phyloP scores from a whole-genome alignment of 495 filamentous ascomycete species.

The Aspergillus ostianus region DNA sequence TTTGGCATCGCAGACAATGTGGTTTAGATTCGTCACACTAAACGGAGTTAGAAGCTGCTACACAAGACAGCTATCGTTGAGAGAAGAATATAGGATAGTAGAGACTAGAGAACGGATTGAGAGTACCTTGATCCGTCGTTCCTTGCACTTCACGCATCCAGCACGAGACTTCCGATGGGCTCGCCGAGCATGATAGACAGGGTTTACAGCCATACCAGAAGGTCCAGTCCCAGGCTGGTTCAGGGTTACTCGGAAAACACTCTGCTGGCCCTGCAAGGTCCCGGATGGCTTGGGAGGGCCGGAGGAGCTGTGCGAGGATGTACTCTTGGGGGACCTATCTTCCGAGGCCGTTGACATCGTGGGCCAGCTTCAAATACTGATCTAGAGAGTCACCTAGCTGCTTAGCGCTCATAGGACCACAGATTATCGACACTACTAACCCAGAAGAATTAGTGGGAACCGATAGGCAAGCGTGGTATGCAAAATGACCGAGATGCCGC shows the following conservation, averaged over 20 bases:
- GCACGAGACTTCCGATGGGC: constrained; percentile 44
- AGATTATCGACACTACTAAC: not conserved
- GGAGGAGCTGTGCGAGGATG: not conserved
- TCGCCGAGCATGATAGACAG: constrained; percentile 32
- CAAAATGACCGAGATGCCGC: not conserved
- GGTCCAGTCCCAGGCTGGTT: constrained; percentile 11
- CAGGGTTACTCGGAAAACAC: constrained; percentile 27
- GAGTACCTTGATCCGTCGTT: constrained; percentile 46
- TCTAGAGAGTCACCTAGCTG: not conserved
- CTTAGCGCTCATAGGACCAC: not conserved
- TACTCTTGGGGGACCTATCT: constrained; percentile 4
- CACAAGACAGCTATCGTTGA: not conserved
- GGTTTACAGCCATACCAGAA: constrained; percentile 9
- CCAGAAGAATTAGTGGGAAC: not conserved
- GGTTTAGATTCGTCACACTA: constrained; percentile 52
- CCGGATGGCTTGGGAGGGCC: constrained; percentile 5
- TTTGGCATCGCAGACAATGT: constrained; percentile 41
- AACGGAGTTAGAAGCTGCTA: not conserved
- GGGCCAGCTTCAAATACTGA: not conserved
- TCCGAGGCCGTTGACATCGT: not conserved
- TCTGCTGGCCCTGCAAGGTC: constrained; percentile 27
- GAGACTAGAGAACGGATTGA: too few species aligned
- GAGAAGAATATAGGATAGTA: not conserved
- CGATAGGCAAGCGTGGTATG: not conserved
- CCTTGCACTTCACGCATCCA: constrained; percentile 49